Percentiles rank a stretch among this genome's conserved stretches.
phyloP scores from a whole-genome alignment of 352 stramenopile genomes.

The Phytophthora agathidicida region DNA sequence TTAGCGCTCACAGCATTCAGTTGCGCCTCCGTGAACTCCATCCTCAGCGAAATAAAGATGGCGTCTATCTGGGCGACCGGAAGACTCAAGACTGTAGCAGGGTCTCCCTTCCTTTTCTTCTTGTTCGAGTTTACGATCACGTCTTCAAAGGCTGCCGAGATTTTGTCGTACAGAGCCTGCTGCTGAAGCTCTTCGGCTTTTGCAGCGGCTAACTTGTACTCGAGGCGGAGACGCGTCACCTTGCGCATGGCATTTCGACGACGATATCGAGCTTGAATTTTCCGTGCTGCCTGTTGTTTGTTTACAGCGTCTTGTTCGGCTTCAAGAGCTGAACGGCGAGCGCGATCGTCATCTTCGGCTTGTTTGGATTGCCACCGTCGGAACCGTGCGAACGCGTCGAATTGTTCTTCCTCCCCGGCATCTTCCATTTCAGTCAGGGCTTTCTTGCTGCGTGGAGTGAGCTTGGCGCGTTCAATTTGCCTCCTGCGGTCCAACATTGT shows the following conservation, averaged over 20 bases:
- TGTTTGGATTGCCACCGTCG: constrained; percentile 70
- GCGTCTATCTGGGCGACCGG: constrained; percentile 45
- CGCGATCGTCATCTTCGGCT: constrained; percentile 56
- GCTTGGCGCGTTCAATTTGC: constrained; percentile 36
- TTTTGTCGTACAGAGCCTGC: constrained; percentile 53
- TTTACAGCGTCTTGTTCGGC: constrained; percentile 24
- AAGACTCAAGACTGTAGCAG: constrained; percentile 42
- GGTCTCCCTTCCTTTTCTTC: constrained; percentile 32
- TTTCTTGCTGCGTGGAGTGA: constrained; percentile 30
- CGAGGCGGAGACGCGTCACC: constrained; percentile 49
- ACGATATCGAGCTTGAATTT: constrained; percentile 74
- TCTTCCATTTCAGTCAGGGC: constrained; percentile 26
- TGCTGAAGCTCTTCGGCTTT: constrained; percentile 56
- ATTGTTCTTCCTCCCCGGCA: constrained; percentile 46
- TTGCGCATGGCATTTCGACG: constrained; percentile 58
- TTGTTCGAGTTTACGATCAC: constrained; percentile 11
- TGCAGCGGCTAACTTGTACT: constrained; percentile 51
- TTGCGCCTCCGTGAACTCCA: constrained; percentile 40
- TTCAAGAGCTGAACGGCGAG: constrained; percentile 35
- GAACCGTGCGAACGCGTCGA: constrained; percentile 72
- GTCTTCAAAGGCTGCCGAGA: constrained; percentile 51
- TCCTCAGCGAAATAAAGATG: constrained; percentile 46
- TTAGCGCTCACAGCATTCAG: constrained; percentile 24
- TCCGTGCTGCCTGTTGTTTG: constrained; percentile 43
- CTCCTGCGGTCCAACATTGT: constrained; percentile 69